Percentiles rank a stretch among this genome's conserved stretches.
Evolutionary conservation across 768 basidiomycete species (phyloP).

Genomic region (Russula olivacea): DNA sequence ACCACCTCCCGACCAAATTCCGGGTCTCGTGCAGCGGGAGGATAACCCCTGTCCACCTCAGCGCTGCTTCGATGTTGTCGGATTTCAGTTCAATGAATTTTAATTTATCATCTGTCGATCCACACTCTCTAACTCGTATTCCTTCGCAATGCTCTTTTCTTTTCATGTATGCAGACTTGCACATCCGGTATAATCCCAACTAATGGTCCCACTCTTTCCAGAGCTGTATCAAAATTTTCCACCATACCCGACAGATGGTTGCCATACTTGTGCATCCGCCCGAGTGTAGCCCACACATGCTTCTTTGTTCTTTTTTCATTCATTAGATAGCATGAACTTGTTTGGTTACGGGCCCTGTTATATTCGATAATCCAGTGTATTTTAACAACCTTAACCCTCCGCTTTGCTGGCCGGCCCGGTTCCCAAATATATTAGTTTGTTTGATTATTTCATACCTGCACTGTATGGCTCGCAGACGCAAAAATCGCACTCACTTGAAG

Average conservation of each 20-base stretch:
- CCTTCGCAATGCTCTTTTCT: background rate
- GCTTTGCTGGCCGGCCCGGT: background rate
- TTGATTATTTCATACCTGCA: too few species aligned
- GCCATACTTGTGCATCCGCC: slow-evolving; percentile 13
- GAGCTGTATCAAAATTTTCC: slow-evolving; percentile 21
- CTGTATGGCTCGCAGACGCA: slow-evolving; percentile 61
- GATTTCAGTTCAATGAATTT: slow-evolving; percentile 73
- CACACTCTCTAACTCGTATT: slow-evolving; percentile 5
- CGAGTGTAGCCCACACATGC: slow-evolving; percentile 15
- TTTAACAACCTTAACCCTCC: background rate
- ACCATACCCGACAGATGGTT: slow-evolving; percentile 11
- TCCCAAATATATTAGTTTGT: too few species aligned
- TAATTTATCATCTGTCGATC: slow-evolving; percentile 33
- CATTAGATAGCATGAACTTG: background rate
- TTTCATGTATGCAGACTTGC: background rate
- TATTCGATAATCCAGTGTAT: slow-evolving; percentile 8
- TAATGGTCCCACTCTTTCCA: slow-evolving; percentile 16
- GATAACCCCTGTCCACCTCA: slow-evolving; percentile 34
- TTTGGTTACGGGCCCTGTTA: background rate
- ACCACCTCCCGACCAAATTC: slow-evolving; percentile 73
- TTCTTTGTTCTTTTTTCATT: background rate
- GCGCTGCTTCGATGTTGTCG: slow-evolving; percentile 59
- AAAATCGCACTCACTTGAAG: slow-evolving; percentile 79
- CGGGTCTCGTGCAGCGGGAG: slow-evolving; percentile 53
- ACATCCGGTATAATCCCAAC: slow-evolving; percentile 1